These are phyloP conservation scores for Symbiodinium natans DNA, from an alignment of 73 alveolate genomes.

Conservation along the genomic window DNA sequence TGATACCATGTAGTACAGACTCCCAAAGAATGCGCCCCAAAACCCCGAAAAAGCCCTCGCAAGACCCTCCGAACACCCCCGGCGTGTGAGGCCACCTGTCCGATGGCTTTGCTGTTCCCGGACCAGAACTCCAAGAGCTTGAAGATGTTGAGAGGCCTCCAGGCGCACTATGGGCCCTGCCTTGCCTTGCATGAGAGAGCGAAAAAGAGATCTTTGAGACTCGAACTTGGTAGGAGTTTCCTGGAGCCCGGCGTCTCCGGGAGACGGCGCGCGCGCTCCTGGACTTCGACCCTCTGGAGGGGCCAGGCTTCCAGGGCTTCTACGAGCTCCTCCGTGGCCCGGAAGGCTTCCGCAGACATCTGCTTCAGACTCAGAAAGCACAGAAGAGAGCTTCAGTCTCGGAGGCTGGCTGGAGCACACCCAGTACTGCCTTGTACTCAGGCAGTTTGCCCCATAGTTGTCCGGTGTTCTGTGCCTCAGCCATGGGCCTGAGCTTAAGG, in stretches of 20 bases:
- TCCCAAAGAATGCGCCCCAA: neutral
- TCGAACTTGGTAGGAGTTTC: constrained; percentile 19
- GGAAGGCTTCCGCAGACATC: neutral
- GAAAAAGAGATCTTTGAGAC: too few species aligned
- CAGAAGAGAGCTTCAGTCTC: neutral
- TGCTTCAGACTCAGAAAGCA: neutral
- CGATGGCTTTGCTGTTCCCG: constrained; percentile 73
- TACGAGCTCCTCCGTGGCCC: constrained; percentile 83
- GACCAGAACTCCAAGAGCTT: constrained; percentile 72
- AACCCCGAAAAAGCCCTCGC: neutral
- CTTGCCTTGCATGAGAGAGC: neutral
- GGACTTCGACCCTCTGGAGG: constrained; percentile 72
- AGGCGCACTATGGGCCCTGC: neutral
- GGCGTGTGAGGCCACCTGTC: constrained; percentile 25
- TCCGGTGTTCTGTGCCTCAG: neutral
- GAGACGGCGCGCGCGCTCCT: constrained; percentile 42
- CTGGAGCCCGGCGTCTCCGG: constrained; percentile 67
- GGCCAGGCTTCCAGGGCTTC: constrained; percentile 45
- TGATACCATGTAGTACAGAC: neutral
- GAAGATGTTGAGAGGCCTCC: constrained; percentile 79
- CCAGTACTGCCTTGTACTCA: constrained; percentile 34
- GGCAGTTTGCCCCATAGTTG: neutral
- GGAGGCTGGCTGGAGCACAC: constrained; percentile 88
- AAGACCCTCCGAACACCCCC: neutral
- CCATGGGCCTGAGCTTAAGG: neutral